These are phyloP conservation scores for Trichoderma gamsii DNA, from an alignment of 495 filamentous ascomycete species.

Conservation along the genomic window DNA sequence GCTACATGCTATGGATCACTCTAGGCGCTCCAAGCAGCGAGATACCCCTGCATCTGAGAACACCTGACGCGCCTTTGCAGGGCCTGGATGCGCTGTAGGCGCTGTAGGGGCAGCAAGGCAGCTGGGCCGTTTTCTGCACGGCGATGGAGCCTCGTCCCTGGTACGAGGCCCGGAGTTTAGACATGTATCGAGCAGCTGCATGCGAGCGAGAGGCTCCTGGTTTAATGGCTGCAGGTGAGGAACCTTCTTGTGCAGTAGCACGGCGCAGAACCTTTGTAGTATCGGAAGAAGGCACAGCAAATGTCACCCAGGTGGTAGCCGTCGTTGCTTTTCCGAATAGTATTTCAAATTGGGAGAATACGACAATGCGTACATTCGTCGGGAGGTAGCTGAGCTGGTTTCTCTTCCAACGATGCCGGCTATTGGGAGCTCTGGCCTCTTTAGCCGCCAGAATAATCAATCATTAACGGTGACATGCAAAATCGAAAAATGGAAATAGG, in stretches of 20 bases:
- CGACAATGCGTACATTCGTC: too few relatives aligned
- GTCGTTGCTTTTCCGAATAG: background rate
- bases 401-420: background rate
- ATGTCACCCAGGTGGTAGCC: too few relatives aligned
- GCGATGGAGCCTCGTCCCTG: background rate
- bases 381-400: too few relatives aligned
- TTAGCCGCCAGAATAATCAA: background rate
- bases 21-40: background rate
- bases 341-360: background rate
- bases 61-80: slow-evolving; percentile 12
- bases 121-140: background rate
- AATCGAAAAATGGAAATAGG: background rate
- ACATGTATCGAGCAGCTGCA: slow-evolving; percentile 3
- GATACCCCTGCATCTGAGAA: slow-evolving; percentile 1
- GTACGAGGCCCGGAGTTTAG: background rate
- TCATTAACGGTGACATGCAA: background rate
- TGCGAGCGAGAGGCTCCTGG: background rate
- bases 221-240: background rate
- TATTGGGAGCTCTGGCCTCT: background rate
- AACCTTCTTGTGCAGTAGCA: too few relatives aligned
- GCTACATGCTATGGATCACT: background rate
- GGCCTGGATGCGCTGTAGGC: slow-evolving; percentile 4
- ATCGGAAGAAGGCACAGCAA: too few relatives aligned
- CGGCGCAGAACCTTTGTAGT: too few relatives aligned
- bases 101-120: slow-evolving; percentile 3